These are phyloP conservation scores for Lodderomyces margitis DNA, from an alignment of 1,139 yeast genomes.

Conservation along the genomic window DNA sequence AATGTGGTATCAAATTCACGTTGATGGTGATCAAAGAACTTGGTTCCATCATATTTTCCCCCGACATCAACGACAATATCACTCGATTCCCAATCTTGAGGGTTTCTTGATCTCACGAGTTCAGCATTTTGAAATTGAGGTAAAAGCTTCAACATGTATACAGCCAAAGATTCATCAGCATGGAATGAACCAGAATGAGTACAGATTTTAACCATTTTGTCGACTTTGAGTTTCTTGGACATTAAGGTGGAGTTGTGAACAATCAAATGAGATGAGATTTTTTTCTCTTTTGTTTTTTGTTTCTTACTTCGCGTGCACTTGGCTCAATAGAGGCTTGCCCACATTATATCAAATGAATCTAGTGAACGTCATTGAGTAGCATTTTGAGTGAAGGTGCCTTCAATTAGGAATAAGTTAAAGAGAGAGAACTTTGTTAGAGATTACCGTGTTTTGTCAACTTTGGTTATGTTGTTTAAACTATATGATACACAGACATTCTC, in stretches of 20 bases:
- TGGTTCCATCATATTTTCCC: slow-evolving; percentile 86
- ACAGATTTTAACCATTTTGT: slow-evolving; percentile 54
- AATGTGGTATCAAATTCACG: slow-evolving; percentile 51
- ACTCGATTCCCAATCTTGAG: slow-evolving; percentile 77
- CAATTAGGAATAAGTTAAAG: too few relatives aligned
- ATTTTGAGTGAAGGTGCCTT: too few relatives aligned
- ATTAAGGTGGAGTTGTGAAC: slow-evolving; percentile 4
- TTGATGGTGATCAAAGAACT: slow-evolving; percentile 95
- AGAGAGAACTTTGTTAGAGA: too few relatives aligned
- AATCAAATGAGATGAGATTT: not conserved
- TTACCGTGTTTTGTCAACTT: too few relatives aligned
- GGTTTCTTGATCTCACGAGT: slow-evolving; percentile 80
- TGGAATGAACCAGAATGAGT: slow-evolving; percentile 96
- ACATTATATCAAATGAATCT: too few relatives aligned
- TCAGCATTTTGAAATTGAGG: slow-evolving; percentile 68
- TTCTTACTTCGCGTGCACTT: too few relatives aligned
- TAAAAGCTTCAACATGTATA: slow-evolving; percentile 71
- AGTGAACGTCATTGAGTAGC: too few relatives aligned
- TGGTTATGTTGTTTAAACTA: too few relatives aligned
- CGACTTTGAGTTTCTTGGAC: slow-evolving; percentile 17
- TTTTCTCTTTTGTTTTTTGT: not conserved
- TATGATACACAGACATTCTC: too few relatives aligned
- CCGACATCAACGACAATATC: slow-evolving; percentile 95
- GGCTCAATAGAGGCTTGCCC: too few relatives aligned
- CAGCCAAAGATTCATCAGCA: slow-evolving; percentile 97